Evolutionary conservation across 2,329 filamentous ascomycete genomes (phyloP), one percentile per base, ranked within the genome.

Genomic region (Penicillium psychrosexuale): DNA sequence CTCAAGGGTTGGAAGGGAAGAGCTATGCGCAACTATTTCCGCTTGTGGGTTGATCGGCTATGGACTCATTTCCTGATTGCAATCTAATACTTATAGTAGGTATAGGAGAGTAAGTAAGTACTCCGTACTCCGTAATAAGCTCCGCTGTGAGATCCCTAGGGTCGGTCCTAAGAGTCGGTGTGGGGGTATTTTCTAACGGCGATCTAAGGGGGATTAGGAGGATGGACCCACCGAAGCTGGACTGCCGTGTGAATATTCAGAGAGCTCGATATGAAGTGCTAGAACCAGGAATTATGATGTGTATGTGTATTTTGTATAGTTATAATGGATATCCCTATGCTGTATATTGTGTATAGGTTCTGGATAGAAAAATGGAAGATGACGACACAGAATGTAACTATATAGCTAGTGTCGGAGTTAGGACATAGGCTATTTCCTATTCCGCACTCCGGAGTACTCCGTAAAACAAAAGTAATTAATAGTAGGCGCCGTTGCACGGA

Each of bases 181-280:
- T 44, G 51, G 51, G 51, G 51, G 27, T 37, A 28, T 24, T 24
- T 19, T 33, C 17, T 38, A 45, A 54, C 52, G 51, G 51, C 46
- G 52, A 51, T 54, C 34, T 8, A 45, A 39, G 47, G 33, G 27
- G 22, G 13, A 17, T 19, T 5, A 19, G 39, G 43, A 22, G 49
- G 19, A n/a, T 47, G 15, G 46, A 37, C 24, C 27, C 51, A 24
- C 27, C 15, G 15, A 37, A 19, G 7, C 11, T 38, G 22, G 22
- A 24, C 22, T 8, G 24, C 19, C 40, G 24, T 49, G 22, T 53
- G 37, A 49, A 33, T 48, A 31, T 12, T 5, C n/a, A 8, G 9
- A 8, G 9, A 31, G 13, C 22, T 24, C 22, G 22, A 24, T 24
- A n/a, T n/a, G n/a, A n/a, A n/a, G n/a, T n/a, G 12, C 3, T 28